Percentiles rank a stretch among this genome's conserved stretches.
phyloP scores from a whole-genome alignment of 345 rosid genomes.

The Camelina neglecta region DNA sequence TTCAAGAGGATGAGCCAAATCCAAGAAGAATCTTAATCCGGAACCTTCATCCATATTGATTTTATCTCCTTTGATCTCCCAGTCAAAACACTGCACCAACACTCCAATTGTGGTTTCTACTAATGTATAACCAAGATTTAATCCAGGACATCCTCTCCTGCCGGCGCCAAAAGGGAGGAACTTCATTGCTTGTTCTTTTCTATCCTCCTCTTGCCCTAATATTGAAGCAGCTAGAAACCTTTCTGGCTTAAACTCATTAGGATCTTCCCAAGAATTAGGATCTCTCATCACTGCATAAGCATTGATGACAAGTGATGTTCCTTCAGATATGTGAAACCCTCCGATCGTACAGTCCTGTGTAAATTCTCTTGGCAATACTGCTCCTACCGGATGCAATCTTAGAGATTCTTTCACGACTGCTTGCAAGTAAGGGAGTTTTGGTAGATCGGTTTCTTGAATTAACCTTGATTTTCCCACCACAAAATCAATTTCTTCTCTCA shows the following conservation, averaged over 20 bases:
- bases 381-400: neutral
- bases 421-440: conserved; percentile 2
- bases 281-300: conserved; percentile 1
- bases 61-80: neutral
- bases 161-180: neutral
- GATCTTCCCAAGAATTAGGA: neutral
- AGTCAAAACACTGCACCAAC: neutral
- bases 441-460: neutral
- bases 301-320: conserved; percentile 4
- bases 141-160: neutral
- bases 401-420: neutral
- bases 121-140: neutral
- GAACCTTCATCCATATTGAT: neutral
- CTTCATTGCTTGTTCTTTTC: neutral
- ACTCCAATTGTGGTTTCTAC: neutral
- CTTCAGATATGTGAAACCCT: neutral
- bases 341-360: neutral
- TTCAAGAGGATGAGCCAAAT: neutral
- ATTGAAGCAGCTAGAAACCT: neutral
- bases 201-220: neutral
- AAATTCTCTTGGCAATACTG: neutral
- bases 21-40: neutral
- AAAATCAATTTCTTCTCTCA: neutral
- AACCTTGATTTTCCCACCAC: neutral
- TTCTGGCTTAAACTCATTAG: neutral